Base-by-base conservation (phyloP, 106 monocot species). In the Hemerocallis citrina region DNA sequence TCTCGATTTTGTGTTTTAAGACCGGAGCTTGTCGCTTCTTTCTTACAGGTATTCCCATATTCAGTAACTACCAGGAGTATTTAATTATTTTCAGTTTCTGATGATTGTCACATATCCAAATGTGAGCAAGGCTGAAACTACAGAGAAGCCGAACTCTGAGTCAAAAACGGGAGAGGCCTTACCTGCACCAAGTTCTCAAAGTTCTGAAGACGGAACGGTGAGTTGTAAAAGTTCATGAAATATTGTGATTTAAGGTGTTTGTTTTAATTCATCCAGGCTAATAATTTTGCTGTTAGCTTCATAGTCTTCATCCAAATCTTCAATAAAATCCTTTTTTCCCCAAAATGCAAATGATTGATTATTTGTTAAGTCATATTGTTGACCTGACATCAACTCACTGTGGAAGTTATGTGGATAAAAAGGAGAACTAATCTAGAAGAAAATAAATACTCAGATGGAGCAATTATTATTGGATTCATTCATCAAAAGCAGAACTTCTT, bases 1-100 rank as follows among this genome's bases (percentile, higher is more conserved):
- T 85, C 77, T 36, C 67, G 92, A 46, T 92, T 98, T 77, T 92
- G 81, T 73, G 72, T 92, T 50, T 69, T 98, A 63, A 84, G 98
- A 59, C 82, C 98, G 29, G 98, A 98, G 71, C 92, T 98, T 67
- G 70, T 98, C 39, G 25, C 72, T 71, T 77, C 86, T 19, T 98
- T 88, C 61, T 74, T 73, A 59, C 79, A 88, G 85, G 98, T 98
- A 61, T 68, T 21, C 36, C 25, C 10, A 39, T 7, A 15, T 34
- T 59, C 32, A 31, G 1, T 30, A 27, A 24, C 29, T 28, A 52
- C 29, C 32, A 29, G 6, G 29, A 54, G 31, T 54, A 54, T 54
- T 54, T 43, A 44, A 44, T 44, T 28, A 3, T n/a, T 62, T 28
- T 44, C 30, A 7, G 28, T 7, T 6, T 30, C 44, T 30, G 3